Percentiles rank a stretch among this genome's conserved stretches.
These are phyloP conservation scores for Zygosaccharomyces pseudobailii DNA, from an alignment of 1,139 yeast genomes.

Conservation along the genomic window DNA sequence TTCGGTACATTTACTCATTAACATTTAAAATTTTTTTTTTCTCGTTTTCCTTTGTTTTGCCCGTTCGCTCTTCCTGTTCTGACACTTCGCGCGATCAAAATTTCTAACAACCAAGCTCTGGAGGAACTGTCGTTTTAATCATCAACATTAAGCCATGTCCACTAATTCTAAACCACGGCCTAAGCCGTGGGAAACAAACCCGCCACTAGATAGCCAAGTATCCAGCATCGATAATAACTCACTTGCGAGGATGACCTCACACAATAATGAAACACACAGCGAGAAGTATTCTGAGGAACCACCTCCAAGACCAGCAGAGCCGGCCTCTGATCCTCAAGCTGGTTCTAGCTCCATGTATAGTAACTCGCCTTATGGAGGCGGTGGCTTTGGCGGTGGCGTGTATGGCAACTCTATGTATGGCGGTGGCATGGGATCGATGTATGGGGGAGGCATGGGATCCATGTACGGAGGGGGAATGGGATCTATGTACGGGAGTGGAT, in stretches of 20 bases:
- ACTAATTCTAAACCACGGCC: slow-evolving; percentile 13
- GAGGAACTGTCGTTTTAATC: slow-evolving; percentile 20
- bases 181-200: slow-evolving; percentile 16
- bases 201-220: slow-evolving; percentile 7
- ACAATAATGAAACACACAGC: not conserved
- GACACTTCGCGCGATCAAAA: not conserved
- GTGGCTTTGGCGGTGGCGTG: slow-evolving; percentile 37
- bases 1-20: too few species aligned
- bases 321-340: slow-evolving; percentile 9
- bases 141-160: slow-evolving; percentile 13
- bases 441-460: slow-evolving; percentile 7
- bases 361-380: slow-evolving; percentile 38
- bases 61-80: not conserved
- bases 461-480: slow-evolving; percentile 33
- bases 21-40: too few species aligned
- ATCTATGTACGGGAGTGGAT: slow-evolving; percentile 28
- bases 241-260: slow-evolving; percentile 4
- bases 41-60: not conserved
- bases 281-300: slow-evolving; percentile 12
- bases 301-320: slow-evolving; percentile 20
- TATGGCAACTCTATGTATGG: slow-evolving; percentile 22
- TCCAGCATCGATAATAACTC: slow-evolving; percentile 3
- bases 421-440: slow-evolving; percentile 17
- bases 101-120: not conserved
- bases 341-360: slow-evolving; percentile 17